These are phyloP conservation scores for Tieghemostelium lacteum DNA, from an alignment of 78 protist species.

Conservation along the genomic window DNA sequence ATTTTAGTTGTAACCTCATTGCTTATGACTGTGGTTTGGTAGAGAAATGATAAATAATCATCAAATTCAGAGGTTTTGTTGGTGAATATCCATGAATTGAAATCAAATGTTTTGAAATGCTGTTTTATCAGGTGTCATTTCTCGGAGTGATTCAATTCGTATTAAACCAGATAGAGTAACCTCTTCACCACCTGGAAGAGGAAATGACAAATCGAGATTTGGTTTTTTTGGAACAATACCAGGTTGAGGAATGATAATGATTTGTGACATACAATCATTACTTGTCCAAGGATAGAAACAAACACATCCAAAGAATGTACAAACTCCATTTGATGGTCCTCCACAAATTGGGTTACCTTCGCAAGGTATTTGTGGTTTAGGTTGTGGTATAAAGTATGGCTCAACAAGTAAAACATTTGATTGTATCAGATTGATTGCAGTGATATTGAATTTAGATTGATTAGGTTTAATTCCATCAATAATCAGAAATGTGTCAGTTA, in stretches of 20 bases:
- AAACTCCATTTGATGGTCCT: slow-evolving; percentile 8
- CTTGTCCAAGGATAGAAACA: neutral
- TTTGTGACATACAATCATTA: too few relatives aligned
- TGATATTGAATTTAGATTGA: neutral
- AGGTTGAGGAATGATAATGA: neutral
- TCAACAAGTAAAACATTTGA: neutral
- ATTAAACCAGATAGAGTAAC: neutral
- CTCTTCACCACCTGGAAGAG: neutral
- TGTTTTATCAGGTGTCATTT: neutral
- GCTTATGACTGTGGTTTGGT: neutral
- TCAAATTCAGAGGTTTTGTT: neutral
- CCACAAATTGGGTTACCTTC: slow-evolving; percentile 11
- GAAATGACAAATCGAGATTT: too few relatives aligned
- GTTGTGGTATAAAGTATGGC: slow-evolving; percentile 4
- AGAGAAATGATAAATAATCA: neutral
- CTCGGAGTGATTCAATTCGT: neutral
- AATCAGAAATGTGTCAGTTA: neutral
- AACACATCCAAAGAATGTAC: slow-evolving; percentile 3
- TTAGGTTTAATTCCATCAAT: neutral
- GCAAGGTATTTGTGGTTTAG: neutral
- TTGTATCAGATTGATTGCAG: neutral
- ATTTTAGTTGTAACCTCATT: neutral
- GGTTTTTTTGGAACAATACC: neutral
- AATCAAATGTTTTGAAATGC: neutral
- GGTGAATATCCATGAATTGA: neutral